Conservation (phyloP, 257 asterid species). For the Salvia miltiorrhiza region DNA sequence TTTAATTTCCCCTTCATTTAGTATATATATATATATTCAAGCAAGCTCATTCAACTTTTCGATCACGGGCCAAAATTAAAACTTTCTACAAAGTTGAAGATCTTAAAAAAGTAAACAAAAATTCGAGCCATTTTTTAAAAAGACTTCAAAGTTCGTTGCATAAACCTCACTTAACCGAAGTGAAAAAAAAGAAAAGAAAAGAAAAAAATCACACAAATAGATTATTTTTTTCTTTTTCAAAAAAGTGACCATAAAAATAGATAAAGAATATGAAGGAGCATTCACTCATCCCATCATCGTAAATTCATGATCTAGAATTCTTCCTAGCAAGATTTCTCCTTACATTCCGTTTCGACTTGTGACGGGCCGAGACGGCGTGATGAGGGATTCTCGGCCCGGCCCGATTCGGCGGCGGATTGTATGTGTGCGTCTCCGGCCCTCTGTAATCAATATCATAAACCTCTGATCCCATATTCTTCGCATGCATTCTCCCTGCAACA, state of each 20-base stretch:
- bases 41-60: too few species aligned
- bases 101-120: too few species aligned
- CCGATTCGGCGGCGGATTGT: conserved; percentile 45
- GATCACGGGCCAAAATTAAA: too few species aligned
- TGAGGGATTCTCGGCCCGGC: conserved; percentile 33
- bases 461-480: conserved; percentile 30
- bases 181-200: too few species aligned
- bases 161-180: too few species aligned
- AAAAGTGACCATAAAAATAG: not conserved
- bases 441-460: conserved; percentile 47
- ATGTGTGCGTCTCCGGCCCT: conserved; percentile 56
- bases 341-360: conserved; percentile 32
- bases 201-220: not conserved
- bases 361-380: conserved; percentile 26
- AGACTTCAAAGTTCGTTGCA: too few species aligned
- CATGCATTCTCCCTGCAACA: conserved; percentile 34
- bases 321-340: conserved; percentile 10
- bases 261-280: too few species aligned
- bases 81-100: too few species aligned
- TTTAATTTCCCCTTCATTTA: too few species aligned
- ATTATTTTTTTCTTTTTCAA: not conserved
- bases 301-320: not conserved
- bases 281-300: not conserved
- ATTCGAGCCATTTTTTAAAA: too few species aligned
- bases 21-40: too few species aligned